Base-by-base conservation (phyloP, 2,329 filamentous ascomycete species). In the Neopestalotiopsis sp. region DNA sequence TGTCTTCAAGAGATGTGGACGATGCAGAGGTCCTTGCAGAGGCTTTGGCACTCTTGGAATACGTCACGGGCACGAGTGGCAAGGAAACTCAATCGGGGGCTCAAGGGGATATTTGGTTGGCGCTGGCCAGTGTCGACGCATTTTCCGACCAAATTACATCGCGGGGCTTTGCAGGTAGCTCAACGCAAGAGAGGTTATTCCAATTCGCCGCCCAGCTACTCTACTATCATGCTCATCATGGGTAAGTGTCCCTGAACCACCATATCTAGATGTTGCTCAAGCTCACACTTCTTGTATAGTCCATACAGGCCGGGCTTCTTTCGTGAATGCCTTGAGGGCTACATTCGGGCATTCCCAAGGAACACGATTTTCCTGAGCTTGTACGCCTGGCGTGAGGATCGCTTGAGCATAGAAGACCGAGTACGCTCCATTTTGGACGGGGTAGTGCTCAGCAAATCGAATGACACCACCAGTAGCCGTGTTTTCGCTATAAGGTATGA, bases 291-390 rank as follows among this genome's bases (percentile, higher is more conserved):
- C 6, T n/a, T 56, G 9, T 66, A 32, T 66, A 89, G 88, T 3
- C 86, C 91, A 2, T 94, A 92, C 79, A 90, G 91, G 66, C 91
- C 93, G 4, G 82, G 85, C 0, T 85, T 90, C 20, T 78, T 97
- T 42, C 90, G 92, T 58, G 80, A 85, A 7, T 82, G 90, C 13
- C 81, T 97, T 0, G 80, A 83, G 4, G 80, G 84, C 2, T 92
- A 91, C 70, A 83, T 96, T 28, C 74, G 75, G 0, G 77, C 82
- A 6, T 97, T 94, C 77, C 94, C 94, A 0, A 84, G 84, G 63
- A 98, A 97, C 80, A 92, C 90, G 1, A 84, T 94, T 5, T 91
- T 98, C 70, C 85, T 97, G 1, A 84, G 87, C 1, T 81, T 96
- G 0, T 92, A 92, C 71, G 87, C 90, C n/a, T 92, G 91, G 84